phyloP scores from a whole-genome alignment of 2,329 filamentous ascomycete species.

The Colletotrichum incanum region DNA sequence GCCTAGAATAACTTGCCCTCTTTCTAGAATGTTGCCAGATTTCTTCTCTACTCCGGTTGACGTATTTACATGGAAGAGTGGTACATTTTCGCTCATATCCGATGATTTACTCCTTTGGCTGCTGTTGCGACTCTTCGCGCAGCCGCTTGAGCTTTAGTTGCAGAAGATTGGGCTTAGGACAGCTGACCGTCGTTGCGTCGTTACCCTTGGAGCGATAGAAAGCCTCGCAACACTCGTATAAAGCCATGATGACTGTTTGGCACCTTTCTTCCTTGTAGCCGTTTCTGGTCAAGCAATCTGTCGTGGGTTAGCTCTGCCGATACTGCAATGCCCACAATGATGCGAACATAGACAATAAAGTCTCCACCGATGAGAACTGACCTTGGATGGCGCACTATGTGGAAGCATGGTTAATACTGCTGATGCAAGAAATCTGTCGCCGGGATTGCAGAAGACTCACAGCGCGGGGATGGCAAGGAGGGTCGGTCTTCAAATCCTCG shows the following conservation, averaged over 20 bases:
- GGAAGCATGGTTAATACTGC: conserved; percentile 27
- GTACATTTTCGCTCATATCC: conserved; percentile 54
- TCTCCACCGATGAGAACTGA: conserved; percentile 54
- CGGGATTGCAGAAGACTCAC: conserved; percentile 62
- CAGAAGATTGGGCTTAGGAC: conserved; percentile 85
- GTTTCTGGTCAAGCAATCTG: conserved; percentile 88
- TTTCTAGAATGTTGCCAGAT: conserved; percentile 79
- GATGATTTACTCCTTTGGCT: neutral
- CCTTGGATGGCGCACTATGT: conserved; percentile 92
- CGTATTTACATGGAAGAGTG: conserved; percentile 63
- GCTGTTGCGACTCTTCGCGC: conserved; percentile 56
- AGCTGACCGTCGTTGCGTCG: conserved; percentile 82
- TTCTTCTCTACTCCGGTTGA: conserved; percentile 59
- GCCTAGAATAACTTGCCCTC: conserved; percentile 88
- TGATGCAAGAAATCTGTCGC: conserved; percentile 5
- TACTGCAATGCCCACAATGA: neutral
- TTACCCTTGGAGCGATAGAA: conserved; percentile 90
- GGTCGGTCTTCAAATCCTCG: conserved; percentile 80
- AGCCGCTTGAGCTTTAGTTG: conserved; percentile 89
- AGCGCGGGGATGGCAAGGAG: conserved; percentile 88
- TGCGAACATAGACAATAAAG: neutral
- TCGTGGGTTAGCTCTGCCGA: neutral
- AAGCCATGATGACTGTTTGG: conserved; percentile 80
- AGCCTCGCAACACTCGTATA: conserved; percentile 93
- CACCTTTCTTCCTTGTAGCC: conserved; percentile 91